phyloP scores from a whole-genome alignment of 176 grass and related monocot species.

The Luzula sylvatica region DNA sequence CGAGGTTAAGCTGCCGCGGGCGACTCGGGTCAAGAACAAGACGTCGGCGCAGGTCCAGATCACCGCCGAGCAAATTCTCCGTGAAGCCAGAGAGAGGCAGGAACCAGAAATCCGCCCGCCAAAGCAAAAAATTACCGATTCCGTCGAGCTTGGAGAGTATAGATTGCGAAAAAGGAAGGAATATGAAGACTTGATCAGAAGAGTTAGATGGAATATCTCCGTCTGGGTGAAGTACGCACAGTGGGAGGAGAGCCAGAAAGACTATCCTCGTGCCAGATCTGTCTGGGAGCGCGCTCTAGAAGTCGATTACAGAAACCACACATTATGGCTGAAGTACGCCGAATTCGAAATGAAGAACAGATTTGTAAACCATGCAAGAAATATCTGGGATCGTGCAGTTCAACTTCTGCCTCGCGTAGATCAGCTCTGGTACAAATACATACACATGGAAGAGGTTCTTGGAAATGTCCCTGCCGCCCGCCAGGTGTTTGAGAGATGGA shows the following conservation, averaged over 20 bases:
- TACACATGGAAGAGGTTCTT: conserved; percentile 85
- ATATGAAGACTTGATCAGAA: no score
- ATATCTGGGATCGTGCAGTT: conserved; percentile 86
- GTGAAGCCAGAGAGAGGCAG: no score
- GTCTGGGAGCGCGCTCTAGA: no score
- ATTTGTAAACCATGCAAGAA: no score
- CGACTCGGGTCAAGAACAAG: conserved; percentile 71
- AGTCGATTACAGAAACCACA: no score
- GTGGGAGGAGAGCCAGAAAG: conserved; percentile 74
- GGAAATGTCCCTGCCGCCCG: conserved; percentile 54
- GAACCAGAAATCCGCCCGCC: no score
- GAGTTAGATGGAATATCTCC: no score
- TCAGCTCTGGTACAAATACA: conserved; percentile 90
- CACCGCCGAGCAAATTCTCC: no score
- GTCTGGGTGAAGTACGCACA: conserved; percentile 73
- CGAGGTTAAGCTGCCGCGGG: conserved; percentile 64
- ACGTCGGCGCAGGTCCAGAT: conserved; percentile 57
- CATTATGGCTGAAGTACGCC: no score
- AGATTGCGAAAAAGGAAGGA: no score
- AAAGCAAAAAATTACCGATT: conserved; percentile 70
- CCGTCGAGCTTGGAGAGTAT: conserved; percentile 59
- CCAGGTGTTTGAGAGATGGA: conserved; percentile 87
- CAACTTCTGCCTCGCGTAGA: conserved; percentile 68
- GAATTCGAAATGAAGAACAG: conserved; percentile 83
- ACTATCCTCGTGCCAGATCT: conserved; percentile 56